phyloP scores from a whole-genome alignment of 805 yeast genomes.

The Starmerella khaoyaiensis region DNA sequence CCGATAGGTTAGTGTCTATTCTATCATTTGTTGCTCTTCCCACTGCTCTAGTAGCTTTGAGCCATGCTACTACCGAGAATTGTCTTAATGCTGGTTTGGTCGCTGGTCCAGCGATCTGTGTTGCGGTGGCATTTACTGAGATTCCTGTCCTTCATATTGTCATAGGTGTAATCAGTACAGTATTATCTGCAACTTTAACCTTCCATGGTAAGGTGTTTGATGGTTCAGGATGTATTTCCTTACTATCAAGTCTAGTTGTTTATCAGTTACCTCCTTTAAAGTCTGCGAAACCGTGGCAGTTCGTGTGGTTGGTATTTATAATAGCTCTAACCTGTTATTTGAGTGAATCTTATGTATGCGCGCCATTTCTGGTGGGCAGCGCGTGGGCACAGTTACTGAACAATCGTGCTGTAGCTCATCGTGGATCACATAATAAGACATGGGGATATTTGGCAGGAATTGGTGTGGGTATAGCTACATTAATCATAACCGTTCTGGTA shows the following conservation, averaged over 20 bases:
- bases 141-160: not conserved
- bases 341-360: not conserved
- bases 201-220: not conserved
- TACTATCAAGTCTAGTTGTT: conserved; percentile 1
- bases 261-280: conserved; percentile 4
- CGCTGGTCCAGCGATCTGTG: conserved; percentile 7
- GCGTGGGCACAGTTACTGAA: conserved; percentile 8
- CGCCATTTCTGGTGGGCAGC: conserved; percentile 1
- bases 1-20: conserved; percentile 6
- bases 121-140: conserved; percentile 3
- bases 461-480: not conserved
- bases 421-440: not conserved
- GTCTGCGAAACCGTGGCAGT: conserved; percentile 5
- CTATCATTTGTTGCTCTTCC: conserved; percentile 13
- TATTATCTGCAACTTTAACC: conserved; percentile 4
- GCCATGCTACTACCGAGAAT: not conserved
- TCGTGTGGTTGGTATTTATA: conserved; percentile 1
- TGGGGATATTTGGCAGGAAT: conserved; percentile 1
- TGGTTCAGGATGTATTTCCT: not conserved
- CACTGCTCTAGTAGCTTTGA: conserved; percentile 9
- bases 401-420: not conserved
- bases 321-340: not conserved
- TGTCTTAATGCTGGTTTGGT: conserved; percentile 5
- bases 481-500: not conserved
- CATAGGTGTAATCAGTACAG: conserved; percentile 4